Base-by-base conservation (phyloP, 2,329 filamentous ascomycete species). In the Zopfia rhizophila region DNA sequence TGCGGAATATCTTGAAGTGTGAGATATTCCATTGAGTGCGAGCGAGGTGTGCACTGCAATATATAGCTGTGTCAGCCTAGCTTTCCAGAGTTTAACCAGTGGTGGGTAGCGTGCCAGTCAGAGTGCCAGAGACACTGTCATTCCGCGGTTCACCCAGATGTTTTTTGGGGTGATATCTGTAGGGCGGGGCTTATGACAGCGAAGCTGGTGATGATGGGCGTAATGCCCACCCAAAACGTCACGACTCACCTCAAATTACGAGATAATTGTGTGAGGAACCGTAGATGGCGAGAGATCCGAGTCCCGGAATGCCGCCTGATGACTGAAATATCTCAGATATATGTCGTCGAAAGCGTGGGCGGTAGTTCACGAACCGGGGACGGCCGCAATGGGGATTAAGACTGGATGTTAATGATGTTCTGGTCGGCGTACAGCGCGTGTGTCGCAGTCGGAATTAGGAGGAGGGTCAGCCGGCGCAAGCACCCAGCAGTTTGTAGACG, bases 1-100 rank as follows among this genome's bases (percentile, higher is more conserved):
- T 63, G 60, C 56, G 68, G 68, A 52, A 69, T 58, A 60, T 72
- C 68, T 55, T 70, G 66, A n/a, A 72, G 60, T 13, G 68, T 67
- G 38, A 72, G 66, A 52, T 68, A 70, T 59, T 72, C 68, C 68
- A 72, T 71, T 17, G 16, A 29, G 48, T 29, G 38, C 19, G 33
- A 18, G 29, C n/a, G 17, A 4, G 14, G 33, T 12, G 17, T 4
- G 11, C 7, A 32, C 7, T 8, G 29, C 30, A 23, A 28, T 25
- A 31, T 29, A 16, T 22, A 45, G 13, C 14, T n/a, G 11, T n/a
- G 27, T 33, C n/a, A n/a, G n/a, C n/a, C n/a, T n/a, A n/a, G n/a
- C n/a, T n/a, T n/a, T n/a, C n/a, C n/a, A n/a, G n/a, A n/a, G n/a
- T n/a, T n/a, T n/a, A n/a, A 14, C 28, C 19, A 36, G 29, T 43